These are phyloP conservation scores for Excoecaria cochinchinensis DNA, from an alignment of 345 rosid species.

Conservation along the genomic window DNA sequence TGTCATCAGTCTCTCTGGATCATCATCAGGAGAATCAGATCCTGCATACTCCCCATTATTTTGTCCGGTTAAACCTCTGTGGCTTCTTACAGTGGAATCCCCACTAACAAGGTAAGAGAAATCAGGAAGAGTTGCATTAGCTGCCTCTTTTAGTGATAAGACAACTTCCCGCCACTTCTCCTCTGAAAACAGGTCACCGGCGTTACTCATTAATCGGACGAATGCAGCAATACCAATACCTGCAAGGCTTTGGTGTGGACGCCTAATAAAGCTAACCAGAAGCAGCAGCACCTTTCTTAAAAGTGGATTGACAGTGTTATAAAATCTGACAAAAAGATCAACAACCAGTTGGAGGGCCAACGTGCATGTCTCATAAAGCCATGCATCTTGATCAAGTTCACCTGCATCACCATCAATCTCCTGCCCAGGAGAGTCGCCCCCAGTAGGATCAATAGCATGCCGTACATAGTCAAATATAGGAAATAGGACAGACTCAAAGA, in stretches of 20 bases:
- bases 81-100: slow-evolving; percentile 40
- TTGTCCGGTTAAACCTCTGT: slow-evolving; percentile 33
- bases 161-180: slow-evolving; percentile 96
- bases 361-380: slow-evolving; percentile 99
- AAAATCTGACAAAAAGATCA: slow-evolving; percentile 96
- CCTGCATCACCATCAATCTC: slow-evolving; percentile 52
- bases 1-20: slow-evolving; percentile 47
- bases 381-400: slow-evolving; percentile 94
- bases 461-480: slow-evolving; percentile 98
- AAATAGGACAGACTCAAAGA: slow-evolving; percentile 87
- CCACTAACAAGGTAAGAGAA: slow-evolving; percentile 59
- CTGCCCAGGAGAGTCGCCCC: slow-evolving; percentile 62
- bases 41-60: slow-evolving; percentile 47
- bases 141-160: slow-evolving; percentile 78
- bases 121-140: slow-evolving; percentile 81
- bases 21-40: slow-evolving; percentile 41
- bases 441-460: slow-evolving; percentile 96
- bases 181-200: slow-evolving; percentile 82
- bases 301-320: slow-evolving; percentile 88
- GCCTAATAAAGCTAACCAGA: slow-evolving; percentile 84
- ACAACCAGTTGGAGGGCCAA: slow-evolving; percentile 95
- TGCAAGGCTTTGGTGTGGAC: slow-evolving; percentile 99
- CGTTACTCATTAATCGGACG: slow-evolving; percentile 96
- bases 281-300: slow-evolving; percentile 74
- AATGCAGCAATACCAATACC: slow-evolving; percentile 98